These are phyloP conservation scores for Heritiera fomes DNA, from an alignment of 345 rosid species.

Conservation along the genomic window DNA sequence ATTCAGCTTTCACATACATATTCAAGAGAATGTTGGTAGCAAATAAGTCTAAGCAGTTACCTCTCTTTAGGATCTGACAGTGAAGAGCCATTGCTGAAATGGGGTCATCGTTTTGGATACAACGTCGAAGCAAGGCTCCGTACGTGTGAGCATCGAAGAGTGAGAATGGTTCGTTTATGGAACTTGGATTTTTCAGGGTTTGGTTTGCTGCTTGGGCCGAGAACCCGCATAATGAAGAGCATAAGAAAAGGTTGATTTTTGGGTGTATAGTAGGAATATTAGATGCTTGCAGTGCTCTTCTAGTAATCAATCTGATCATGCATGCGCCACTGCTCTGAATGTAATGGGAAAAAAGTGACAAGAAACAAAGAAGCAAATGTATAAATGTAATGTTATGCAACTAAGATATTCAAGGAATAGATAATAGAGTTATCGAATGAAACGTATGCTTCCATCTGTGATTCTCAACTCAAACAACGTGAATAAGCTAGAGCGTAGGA, in stretches of 20 bases:
- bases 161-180: background rate
- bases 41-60: constrained; percentile 71
- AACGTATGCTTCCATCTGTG: no score
- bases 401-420: no score
- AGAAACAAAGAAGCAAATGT: background rate
- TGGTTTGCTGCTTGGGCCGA: constrained; percentile 32
- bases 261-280: constrained; percentile 13
- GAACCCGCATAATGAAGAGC: constrained; percentile 31
- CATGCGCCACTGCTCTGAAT: constrained; percentile 12
- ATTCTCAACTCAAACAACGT: no score
- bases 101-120: constrained; percentile 54
- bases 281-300: constrained; percentile 3
- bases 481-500: no score
- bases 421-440: no score
- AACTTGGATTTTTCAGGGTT: constrained; percentile 22
- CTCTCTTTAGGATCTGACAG: constrained; percentile 57
- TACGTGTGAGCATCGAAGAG: constrained; percentile 50
- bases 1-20: constrained; percentile 44
- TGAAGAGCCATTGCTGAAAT: constrained; percentile 48
- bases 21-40: constrained; percentile 62
- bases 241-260: constrained; percentile 18
- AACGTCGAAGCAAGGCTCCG: constrained; percentile 55
- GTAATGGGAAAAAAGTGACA: background rate
- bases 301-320: constrained; percentile 42
- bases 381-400: no score